Evolutionary conservation across 179 eudicot species (phyloP).

Genomic region (Corrigiola litoralis): DNA sequence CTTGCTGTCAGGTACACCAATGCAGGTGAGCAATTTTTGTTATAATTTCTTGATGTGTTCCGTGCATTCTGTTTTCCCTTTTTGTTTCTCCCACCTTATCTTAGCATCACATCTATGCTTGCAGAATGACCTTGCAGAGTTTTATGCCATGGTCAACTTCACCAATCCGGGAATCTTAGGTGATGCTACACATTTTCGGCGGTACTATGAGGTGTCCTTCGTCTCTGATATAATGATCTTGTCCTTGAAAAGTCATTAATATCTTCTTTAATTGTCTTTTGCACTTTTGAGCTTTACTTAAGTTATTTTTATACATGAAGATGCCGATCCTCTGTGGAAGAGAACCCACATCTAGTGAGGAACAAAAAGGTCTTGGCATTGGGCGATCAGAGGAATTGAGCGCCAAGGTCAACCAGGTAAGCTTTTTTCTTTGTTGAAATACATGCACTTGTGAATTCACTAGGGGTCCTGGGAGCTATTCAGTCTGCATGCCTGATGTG

Average conservation of each 20-base stretch:
- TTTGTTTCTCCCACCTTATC: neutral
- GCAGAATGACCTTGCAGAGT: slow-evolving; percentile 97
- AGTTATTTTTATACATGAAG: no score
- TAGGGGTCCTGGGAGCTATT: no score
- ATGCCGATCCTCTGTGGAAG: no score
- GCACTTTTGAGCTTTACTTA: no score
- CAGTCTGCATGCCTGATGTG: no score
- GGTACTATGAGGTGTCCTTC: slow-evolving; percentile 77
- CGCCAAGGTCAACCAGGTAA: no score
- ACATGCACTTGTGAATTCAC: no score
- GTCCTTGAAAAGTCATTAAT: neutral
- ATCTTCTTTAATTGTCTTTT: neutral
- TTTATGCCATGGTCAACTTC: slow-evolving; percentile 95
- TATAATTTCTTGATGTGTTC: slow-evolving; percentile 8
- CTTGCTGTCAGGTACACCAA: slow-evolving; percentile 95
- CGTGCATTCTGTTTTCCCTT: slow-evolving; percentile 1
- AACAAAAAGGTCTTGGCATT: no score
- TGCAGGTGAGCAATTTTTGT: slow-evolving; percentile 66
- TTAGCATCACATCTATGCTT: slow-evolving; percentile 5
- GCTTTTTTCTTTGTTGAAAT: no score
- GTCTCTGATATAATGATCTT: neutral
- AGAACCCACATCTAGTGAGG: no score
- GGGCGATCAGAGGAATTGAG: no score
- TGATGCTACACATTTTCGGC: slow-evolving; percentile 85
- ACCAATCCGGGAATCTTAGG: slow-evolving; percentile 96